A percentile compares a stretch with the other conserved stretches of the same genome.
These are phyloP conservation scores for Neurospora pannonica DNA, from an alignment of 495 filamentous ascomycete species.

Conservation along the genomic window DNA sequence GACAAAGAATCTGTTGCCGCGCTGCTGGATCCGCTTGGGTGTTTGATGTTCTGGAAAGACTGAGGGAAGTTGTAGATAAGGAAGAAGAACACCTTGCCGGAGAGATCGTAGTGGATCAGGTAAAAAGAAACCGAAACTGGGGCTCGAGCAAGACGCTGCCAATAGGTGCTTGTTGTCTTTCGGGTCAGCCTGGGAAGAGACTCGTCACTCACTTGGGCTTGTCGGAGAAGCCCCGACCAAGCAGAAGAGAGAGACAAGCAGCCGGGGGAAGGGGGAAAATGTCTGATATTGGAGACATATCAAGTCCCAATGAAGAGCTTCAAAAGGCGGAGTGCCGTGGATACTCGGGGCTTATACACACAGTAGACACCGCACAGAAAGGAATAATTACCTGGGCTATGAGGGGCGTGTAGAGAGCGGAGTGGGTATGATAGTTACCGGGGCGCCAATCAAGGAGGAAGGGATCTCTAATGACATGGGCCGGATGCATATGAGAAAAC, in stretches of 20 bases:
- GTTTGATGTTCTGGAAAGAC: not conserved
- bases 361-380: not conserved
- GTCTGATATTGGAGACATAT: not conserved
- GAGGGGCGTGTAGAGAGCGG: conserved; percentile 16
- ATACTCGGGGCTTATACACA: not conserved
- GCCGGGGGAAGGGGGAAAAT: not conserved
- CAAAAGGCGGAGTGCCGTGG: not conserved
- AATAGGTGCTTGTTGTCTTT: not conserved
- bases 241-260: not conserved
- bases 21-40: not conserved
- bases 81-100: not conserved
- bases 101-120: not conserved
- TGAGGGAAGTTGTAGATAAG: not conserved
- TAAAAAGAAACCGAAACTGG: not conserved
- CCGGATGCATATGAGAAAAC: conserved; percentile 16
- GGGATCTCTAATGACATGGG: conserved; percentile 10
- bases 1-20: not conserved
- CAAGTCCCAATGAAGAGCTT: not conserved
- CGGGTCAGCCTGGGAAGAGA: not conserved
- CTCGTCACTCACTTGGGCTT: not conserved
- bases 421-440: conserved; percentile 1
- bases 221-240: not conserved
- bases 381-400: not conserved
- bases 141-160: not conserved
- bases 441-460: conserved; percentile 15